phyloP scores from a whole-genome alignment of 192 early-diverging fungal genomes.

The Coemansia sp. region DNA sequence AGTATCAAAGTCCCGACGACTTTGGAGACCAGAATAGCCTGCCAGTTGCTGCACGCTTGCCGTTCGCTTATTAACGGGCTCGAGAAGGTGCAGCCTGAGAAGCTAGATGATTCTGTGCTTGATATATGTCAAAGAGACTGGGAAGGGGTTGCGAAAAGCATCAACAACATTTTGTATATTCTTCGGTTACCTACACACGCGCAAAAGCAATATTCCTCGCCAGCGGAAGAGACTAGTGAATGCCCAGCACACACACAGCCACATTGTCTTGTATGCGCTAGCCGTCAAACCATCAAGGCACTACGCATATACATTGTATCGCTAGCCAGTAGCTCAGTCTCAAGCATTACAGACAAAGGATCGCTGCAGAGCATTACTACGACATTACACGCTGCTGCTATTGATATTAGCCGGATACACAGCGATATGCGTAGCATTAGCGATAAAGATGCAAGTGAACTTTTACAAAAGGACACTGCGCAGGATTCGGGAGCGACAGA shows the following conservation, averaged over 20 bases:
- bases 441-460: not conserved
- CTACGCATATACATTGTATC: constrained; percentile 23
- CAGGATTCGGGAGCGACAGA: not conserved
- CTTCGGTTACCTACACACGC: not conserved
- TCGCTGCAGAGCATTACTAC: constrained; percentile 12
- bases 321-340: constrained; percentile 13
- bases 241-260: not conserved
- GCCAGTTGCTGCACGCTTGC: constrained; percentile 35
- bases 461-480: not conserved
- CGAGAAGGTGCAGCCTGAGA: constrained; percentile 14
- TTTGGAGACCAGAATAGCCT: constrained; percentile 21
- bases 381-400: constrained; percentile 15
- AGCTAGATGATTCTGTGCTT: constrained; percentile 1
- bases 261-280: constrained; percentile 12
- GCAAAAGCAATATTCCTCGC: not conserved
- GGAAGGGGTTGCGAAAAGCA: constrained; percentile 10
- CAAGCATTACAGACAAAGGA: constrained; percentile 2
- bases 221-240: not conserved
- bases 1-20: not conserved
- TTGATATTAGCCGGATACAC: constrained; percentile 8
- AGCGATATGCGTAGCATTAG: not conserved
- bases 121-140: constrained; percentile 23
- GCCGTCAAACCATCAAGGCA: constrained; percentile 25
- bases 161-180: constrained; percentile 16
- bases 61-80: constrained; percentile 27